A percentile compares a stretch with the other conserved stretches of the same genome.
Evolutionary conservation across 805 yeast genomes (phyloP).

Genomic region (Suhomyces sp.): DNA sequence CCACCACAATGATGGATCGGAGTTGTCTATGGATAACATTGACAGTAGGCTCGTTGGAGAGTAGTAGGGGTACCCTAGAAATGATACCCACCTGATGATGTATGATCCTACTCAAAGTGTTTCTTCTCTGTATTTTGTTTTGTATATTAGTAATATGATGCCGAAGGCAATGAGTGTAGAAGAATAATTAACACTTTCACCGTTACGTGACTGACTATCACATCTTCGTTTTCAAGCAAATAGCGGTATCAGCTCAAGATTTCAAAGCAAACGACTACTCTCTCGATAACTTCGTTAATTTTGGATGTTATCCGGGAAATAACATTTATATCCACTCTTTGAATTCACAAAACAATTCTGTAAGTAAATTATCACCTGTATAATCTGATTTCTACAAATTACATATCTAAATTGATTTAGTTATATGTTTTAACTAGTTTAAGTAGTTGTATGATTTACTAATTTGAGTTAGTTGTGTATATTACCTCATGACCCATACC

Average conservation of each 20-base stretch:
- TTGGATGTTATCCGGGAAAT: too few species aligned
- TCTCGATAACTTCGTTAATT: too few species aligned
- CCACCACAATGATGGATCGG: conserved; percentile 23
- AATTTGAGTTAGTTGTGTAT: not conserved
- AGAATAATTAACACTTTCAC: not conserved
- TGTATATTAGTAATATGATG: conserved; percentile 14
- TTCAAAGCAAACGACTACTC: too few species aligned
- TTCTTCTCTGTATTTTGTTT: conserved; percentile 3
- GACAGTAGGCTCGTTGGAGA: conserved; percentile 46
- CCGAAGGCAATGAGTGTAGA: not conserved
- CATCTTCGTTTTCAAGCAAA: too few species aligned
- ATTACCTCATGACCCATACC: not conserved
- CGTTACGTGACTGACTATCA: too few species aligned
- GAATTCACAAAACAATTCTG: too few species aligned
- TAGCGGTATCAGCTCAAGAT: too few species aligned
- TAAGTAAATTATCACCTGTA: too few species aligned
- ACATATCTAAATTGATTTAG: not conserved
- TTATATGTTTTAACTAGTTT: too few species aligned
- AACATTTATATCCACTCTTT: too few species aligned
- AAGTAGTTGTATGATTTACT: too few species aligned
- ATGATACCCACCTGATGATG: not conserved
- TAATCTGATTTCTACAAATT: not conserved
- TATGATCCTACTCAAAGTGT: not conserved
- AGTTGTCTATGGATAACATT: conserved; percentile 42
- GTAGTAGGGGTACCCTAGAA: conserved; percentile 11